Evolutionary conservation across 768 basidiomycete genomes (phyloP).

Genomic region (Mycena galericulata): DNA sequence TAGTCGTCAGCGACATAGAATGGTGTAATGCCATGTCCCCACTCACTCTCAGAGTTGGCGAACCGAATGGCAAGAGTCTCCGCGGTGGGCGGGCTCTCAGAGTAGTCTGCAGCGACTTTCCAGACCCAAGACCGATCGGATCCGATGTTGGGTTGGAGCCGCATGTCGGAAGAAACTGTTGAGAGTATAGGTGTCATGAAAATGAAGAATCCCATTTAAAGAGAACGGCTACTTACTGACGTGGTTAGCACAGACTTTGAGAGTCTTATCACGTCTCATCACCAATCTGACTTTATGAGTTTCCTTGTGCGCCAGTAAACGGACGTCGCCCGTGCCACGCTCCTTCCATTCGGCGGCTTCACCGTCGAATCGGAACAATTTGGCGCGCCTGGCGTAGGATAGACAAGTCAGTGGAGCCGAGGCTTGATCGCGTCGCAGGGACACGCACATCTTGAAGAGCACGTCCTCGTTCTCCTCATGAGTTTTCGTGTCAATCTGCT

Average conservation of each 20-base stretch:
- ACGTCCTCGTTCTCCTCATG: conserved; percentile 94
- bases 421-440: conserved; percentile 49
- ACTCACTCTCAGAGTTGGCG: conserved; percentile 93
- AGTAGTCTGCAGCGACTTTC: conserved; percentile 96
- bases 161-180: conserved; percentile 90
- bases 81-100: conserved; percentile 88
- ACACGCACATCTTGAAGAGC: conserved; percentile 93
- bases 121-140: conserved; percentile 99
- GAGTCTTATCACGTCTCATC: conserved; percentile 99
- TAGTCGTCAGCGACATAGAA: conserved; percentile 5
- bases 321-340: conserved; percentile 95
- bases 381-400: conserved; percentile 81
- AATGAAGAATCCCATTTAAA: background rate
- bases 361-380: conserved; percentile 94
- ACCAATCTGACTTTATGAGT: conserved; percentile 94
- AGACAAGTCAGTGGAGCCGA: conserved; percentile 42
- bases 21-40: background rate
- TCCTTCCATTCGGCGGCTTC: conserved; percentile 94
- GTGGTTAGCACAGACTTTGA: conserved; percentile 99
- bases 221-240: conserved; percentile 67
- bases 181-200: conserved; percentile 24
- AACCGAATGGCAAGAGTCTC: conserved; percentile 99
- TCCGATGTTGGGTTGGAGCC: conserved; percentile 95
- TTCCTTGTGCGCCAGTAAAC: conserved; percentile 89
- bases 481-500: conserved; percentile 96